A percentile compares a stretch with the other conserved stretches of the same genome.
Evolutionary conservation across 768 basidiomycete species (phyloP).

Genomic region (Lentinula boryana): DNA sequence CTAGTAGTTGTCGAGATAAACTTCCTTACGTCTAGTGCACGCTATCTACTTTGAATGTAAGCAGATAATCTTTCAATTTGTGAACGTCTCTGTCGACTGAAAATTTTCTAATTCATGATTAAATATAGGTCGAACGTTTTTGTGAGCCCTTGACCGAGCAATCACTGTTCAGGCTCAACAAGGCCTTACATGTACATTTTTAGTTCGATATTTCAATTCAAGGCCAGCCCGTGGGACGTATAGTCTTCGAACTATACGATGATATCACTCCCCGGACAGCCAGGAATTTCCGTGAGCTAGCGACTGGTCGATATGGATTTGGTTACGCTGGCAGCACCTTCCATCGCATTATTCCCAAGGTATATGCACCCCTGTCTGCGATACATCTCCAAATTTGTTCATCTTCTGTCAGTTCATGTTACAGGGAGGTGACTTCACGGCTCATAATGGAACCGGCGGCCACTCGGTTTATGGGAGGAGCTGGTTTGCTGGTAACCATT

Average conservation of each 20-base stretch:
- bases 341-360: background rate
- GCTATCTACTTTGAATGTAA: too few relatives aligned
- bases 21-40: too few relatives aligned
- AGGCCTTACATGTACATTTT: background rate
- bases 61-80: too few relatives aligned
- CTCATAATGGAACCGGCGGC: slow-evolving; percentile 66
- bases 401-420: slow-evolving; percentile 80
- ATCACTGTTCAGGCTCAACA: background rate
- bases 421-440: slow-evolving; percentile 87
- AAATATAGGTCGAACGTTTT: slow-evolving; percentile 1
- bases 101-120: too few relatives aligned
- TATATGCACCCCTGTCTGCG: background rate
- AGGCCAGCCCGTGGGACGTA: slow-evolving; percentile 37
- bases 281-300: slow-evolving; percentile 85
- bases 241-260: slow-evolving; percentile 86
- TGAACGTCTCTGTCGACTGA: too few relatives aligned
- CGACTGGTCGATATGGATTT: slow-evolving; percentile 66
- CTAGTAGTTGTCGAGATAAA: too few relatives aligned
- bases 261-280: slow-evolving; percentile 69
- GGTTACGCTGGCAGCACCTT: slow-evolving; percentile 55
- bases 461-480: slow-evolving; percentile 67
- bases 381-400: background rate
- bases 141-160: background rate
- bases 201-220: slow-evolving; percentile 66
- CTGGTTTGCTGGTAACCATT: slow-evolving; percentile 49